A percentile compares a stretch with the other conserved stretches of the same genome.
These are phyloP conservation scores for Trypanosoma lewisi DNA, from an alignment of 208 protist species.

Conservation along the genomic window DNA sequence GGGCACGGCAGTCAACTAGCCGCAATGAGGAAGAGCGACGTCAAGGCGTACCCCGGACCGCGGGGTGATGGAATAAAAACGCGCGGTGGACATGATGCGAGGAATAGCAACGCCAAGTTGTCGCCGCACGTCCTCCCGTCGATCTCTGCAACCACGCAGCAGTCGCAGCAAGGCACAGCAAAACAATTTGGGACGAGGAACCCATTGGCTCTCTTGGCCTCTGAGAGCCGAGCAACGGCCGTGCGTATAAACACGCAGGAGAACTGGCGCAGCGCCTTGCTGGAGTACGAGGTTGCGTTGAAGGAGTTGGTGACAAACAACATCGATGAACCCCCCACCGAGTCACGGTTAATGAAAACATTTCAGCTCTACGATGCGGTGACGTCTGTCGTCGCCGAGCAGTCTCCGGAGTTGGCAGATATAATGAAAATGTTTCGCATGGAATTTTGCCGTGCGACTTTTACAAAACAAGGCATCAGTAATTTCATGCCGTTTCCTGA, in stretches of 20 bases:
- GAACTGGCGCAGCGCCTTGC: slow-evolving; percentile 70
- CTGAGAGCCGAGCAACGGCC: slow-evolving; percentile 36
- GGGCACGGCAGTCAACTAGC: not conserved
- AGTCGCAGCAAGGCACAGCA: not conserved
- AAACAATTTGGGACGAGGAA: not conserved
- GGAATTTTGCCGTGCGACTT: slow-evolving; percentile 83
- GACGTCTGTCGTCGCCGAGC: slow-evolving; percentile 30
- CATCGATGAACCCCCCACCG: slow-evolving; percentile 45
- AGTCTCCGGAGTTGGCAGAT: slow-evolving; percentile 52
- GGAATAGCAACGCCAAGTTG: not conserved
- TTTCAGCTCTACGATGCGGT: slow-evolving; percentile 71
- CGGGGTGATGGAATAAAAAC: not conserved
- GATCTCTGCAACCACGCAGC: slow-evolving; percentile 9
- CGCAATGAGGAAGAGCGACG: not conserved
- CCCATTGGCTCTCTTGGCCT: slow-evolving; percentile 23
- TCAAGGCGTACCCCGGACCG: not conserved
- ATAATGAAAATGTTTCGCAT: slow-evolving; percentile 80
- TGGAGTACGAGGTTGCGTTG: slow-evolving; percentile 74
- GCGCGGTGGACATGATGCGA: not conserved
- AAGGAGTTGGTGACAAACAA: slow-evolving; percentile 66
- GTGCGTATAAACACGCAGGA: slow-evolving; percentile 32
- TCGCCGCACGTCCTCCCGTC: not conserved
- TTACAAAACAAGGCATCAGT: slow-evolving; percentile 26
- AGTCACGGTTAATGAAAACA: slow-evolving; percentile 38
- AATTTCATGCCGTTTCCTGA: slow-evolving; percentile 2